Conservation (phyloP, 225 moss, liverwort and hornwort genomes). For the Pseudoscleropodium purum region DNA sequence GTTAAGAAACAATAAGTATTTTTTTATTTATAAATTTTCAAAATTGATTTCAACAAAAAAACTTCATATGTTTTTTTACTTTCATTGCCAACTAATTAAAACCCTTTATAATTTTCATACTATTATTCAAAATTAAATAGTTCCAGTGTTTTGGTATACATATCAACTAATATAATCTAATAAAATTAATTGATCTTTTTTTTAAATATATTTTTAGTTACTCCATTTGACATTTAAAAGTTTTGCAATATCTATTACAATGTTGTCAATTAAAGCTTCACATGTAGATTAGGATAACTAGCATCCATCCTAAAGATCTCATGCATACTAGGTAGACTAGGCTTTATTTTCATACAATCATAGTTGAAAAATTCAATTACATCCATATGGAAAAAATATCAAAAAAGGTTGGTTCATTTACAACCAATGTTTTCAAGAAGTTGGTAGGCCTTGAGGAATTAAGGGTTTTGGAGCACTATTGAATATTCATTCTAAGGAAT, state of each 20-base stretch:
- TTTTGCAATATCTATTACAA: background rate
- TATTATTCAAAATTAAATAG: background rate
- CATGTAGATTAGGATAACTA: background rate
- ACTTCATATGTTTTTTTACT: background rate
- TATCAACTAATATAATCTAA: background rate
- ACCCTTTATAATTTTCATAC: background rate
- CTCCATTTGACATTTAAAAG: background rate
- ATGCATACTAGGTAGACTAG: background rate
- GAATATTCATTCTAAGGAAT: background rate
- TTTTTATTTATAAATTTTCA: background rate
- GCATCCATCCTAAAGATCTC: background rate
- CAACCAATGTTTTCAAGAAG: background rate
- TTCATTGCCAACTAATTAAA: background rate
- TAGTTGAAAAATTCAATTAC: background rate
- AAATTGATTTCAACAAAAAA: background rate
- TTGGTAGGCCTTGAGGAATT: background rate
- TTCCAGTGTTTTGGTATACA: background rate
- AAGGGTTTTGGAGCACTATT: background rate
- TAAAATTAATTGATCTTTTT: background rate
- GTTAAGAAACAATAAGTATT: background rate
- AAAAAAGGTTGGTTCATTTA: background rate
- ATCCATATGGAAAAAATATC: background rate
- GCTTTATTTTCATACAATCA: background rate
- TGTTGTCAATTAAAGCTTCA: background rate
- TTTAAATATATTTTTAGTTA: background rate